phyloP scores from a whole-genome alignment of 2,329 filamentous ascomycete genomes.

The Pseudogymnoascus sp. region DNA sequence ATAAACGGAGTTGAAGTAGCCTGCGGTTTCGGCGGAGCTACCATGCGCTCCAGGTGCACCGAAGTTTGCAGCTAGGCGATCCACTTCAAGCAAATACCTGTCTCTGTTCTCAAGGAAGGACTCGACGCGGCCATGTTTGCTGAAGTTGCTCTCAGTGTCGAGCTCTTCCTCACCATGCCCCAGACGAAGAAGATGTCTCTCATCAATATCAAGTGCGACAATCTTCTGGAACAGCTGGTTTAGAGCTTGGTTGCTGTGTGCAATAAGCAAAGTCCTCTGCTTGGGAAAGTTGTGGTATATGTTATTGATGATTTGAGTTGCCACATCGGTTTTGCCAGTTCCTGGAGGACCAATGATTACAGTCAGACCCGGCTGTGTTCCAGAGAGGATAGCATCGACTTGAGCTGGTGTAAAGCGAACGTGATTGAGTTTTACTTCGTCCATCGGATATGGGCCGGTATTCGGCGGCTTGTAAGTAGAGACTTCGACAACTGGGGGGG shows the following conservation, averaged over 20 bases:
- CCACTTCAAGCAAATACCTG: conserved; percentile 72
- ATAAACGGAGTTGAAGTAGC: conserved; percentile 93
- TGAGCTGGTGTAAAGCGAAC: conserved; percentile 89
- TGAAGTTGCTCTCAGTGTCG: conserved; percentile 77
- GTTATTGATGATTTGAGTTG: conserved; percentile 97
- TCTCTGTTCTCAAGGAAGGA: conserved; percentile 87
- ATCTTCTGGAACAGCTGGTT: conserved; percentile 99
- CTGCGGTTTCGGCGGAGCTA: conserved; percentile 91
- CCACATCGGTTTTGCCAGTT: conserved; percentile 98
- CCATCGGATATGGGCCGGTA: conserved; percentile 79
- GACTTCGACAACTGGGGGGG: conserved; percentile 66
- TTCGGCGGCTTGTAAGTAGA: conserved; percentile 87
- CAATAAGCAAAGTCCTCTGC: conserved; percentile 85
- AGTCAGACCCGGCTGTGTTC: conserved; percentile 87
- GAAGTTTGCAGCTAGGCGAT: conserved; percentile 76
- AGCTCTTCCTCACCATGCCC: conserved; percentile 95
- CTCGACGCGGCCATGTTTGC: conserved; percentile 79
- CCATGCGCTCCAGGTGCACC: conserved; percentile 89
- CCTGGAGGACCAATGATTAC: conserved; percentile 92
- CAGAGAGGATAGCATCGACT: conserved; percentile 86
- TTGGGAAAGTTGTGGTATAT: conserved; percentile 96
- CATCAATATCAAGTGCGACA: conserved; percentile 89
- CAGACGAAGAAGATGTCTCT: conserved; percentile 82
- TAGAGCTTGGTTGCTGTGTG: conserved; percentile 94
- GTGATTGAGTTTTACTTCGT: conserved; percentile 72